Evolutionary conservation across 75 land plant species (phyloP).

Genomic region (Picea glauca): DNA sequence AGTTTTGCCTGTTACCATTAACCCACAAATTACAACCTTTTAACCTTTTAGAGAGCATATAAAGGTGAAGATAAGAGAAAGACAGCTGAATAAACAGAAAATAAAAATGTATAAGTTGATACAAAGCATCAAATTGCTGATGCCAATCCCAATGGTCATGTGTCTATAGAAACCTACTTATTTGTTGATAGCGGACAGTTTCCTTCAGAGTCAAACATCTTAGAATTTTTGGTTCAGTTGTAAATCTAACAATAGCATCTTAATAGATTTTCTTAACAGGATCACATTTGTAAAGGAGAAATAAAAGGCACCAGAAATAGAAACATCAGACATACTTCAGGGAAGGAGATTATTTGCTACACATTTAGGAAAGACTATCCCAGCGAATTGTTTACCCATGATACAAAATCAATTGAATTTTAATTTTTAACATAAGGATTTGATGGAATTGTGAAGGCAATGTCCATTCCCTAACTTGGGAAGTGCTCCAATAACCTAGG

Average conservation of each 20-base stretch:
- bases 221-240: background rate
- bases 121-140: background rate
- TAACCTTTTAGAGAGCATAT: background rate
- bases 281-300: background rate
- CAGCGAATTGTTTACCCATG: background rate
- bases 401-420: background rate
- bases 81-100: background rate
- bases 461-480: too few species aligned
- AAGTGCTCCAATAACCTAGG: too few species aligned
- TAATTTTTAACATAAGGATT: too few species aligned
- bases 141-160: background rate
- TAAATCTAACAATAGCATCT: background rate
- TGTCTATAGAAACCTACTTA: background rate
- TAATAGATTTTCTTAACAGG: background rate
- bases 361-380: background rate
- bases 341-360: background rate
- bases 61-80: background rate
- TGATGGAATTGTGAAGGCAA: too few species aligned
- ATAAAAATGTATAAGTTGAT: background rate
- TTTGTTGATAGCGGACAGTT: background rate
- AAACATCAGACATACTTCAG: background rate
- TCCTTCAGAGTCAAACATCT: background rate
- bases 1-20: conserved; percentile 56
- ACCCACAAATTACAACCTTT: background rate
- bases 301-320: background rate